These are phyloP conservation scores for Claviceps pazoutovae DNA, from an alignment of 2,329 filamentous ascomycete genomes.

Conservation along the genomic window DNA sequence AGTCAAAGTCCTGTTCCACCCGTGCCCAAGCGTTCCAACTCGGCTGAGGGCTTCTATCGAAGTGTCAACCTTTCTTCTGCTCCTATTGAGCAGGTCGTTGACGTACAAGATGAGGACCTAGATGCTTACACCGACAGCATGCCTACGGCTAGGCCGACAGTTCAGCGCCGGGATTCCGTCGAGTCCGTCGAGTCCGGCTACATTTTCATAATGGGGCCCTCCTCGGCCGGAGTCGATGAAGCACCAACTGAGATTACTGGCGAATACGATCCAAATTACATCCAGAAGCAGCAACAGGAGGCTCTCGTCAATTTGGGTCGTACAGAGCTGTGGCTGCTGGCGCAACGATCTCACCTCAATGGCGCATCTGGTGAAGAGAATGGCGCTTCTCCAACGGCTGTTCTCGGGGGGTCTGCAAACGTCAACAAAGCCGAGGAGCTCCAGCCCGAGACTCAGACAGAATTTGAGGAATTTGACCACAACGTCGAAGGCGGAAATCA, in stretches of 20 bases:
- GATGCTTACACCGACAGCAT: conserved; percentile 44
- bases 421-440: conserved; percentile 13
- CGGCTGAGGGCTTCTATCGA: conserved; percentile 26
- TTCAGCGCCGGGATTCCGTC: conserved; percentile 18
- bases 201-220: conserved; percentile 11
- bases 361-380: conserved; percentile 41
- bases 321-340: conserved; percentile 73
- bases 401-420: conserved; percentile 18
- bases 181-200: conserved; percentile 16
- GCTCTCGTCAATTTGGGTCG: conserved; percentile 66
- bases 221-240: conserved; percentile 32
- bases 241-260: conserved; percentile 50
- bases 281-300: conserved; percentile 55
- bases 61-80: conserved; percentile 23
- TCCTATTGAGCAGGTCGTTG: conserved; percentile 54
- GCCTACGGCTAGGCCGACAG: conserved; percentile 46
- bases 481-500: conserved; percentile 41
- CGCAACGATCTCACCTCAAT: conserved; percentile 65
- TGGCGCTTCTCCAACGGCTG: conserved; percentile 23
- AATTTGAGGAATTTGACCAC: conserved; percentile 16
- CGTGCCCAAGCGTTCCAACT: conserved; percentile 21
- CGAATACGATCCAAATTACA: conserved; percentile 64
- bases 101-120: conserved; percentile 29
- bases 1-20: conserved; percentile 24
- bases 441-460: neutral